phyloP scores from a whole-genome alignment of 164 flowering plant species.

The Annona squamosa region DNA sequence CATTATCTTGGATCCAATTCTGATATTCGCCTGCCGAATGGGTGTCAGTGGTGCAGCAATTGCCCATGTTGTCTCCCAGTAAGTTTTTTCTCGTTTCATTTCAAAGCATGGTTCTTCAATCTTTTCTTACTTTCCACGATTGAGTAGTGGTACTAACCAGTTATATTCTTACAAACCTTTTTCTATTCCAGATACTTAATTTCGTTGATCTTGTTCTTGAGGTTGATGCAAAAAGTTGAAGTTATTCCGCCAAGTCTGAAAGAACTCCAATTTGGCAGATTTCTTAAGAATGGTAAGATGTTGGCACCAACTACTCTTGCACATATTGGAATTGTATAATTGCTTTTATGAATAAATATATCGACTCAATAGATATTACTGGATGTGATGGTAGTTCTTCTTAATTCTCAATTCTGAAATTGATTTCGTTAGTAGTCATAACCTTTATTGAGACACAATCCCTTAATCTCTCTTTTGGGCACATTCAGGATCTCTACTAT shows the following conservation, averaged over 20 bases:
- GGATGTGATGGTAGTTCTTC: no score
- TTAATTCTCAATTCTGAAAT: no score
- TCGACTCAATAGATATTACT: no score
- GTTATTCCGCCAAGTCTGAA: slow-evolving; percentile 68
- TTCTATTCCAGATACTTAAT: slow-evolving; percentile 60
- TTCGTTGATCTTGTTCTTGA: slow-evolving; percentile 45
- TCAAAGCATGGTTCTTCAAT: not conserved
- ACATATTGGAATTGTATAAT: not conserved
- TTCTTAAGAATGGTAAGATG: slow-evolving; percentile 71
- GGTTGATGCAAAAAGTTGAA: slow-evolving; percentile 49
- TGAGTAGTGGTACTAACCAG: not conserved
- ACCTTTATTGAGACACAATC: not conserved
- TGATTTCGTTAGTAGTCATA: not conserved
- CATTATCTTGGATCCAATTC: slow-evolving; percentile 72
- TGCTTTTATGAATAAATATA: no score
- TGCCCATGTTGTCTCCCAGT: slow-evolving; percentile 97
- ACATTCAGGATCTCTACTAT: slow-evolving; percentile 51
- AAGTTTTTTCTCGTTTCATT: slow-evolving; percentile 22
- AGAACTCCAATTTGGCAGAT: slow-evolving; percentile 58
- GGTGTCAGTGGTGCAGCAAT: slow-evolving; percentile 96
- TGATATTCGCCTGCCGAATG: slow-evolving; percentile 55
- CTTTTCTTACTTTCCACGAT: not conserved
- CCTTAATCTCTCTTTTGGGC: not conserved
- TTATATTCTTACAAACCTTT: not conserved
- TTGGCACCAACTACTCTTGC: not conserved